Base-by-base conservation (phyloP, 192 early-diverging fungal species). In the Entomortierella lignicola region DNA sequence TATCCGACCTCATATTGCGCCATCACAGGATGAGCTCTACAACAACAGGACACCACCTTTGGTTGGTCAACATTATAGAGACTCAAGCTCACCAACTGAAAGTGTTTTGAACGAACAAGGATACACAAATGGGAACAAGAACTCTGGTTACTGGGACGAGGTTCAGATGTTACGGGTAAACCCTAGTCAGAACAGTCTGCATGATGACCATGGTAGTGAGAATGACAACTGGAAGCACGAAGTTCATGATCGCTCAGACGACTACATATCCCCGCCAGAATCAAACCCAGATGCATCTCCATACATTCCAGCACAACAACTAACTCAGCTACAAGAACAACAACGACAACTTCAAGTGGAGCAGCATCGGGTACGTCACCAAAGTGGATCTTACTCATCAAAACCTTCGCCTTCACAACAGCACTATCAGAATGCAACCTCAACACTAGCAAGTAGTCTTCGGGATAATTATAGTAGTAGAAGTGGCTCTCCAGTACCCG, bases 291-390 rank as follows among this genome's bases (percentile, higher is more conserved):
- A 79, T 26, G 59, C 50, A 34, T 66, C 75, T 6, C 65, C 75
- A 1, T 79, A 70, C 48, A 66, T 66, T 10, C 51, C 55, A 8
- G 65, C 75, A 23, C 61, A 23, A 50, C 74, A 77, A 44, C 31
- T 77, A 29, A 79, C 54, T 18, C 74, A 75, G 15, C 55, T 79
- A 1, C 74, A 77, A 25, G 75, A 79, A 55, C 75, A 79, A 42
- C 75, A 79, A 50, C 75, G 75, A 13, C 75, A 79, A 30, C 23
- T 79, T 26, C 75, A 79, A 30, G 10, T 70, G 0, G 75, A 79
- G 50, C 75, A 79, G n/a, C 67, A 79, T 42, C 75, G 75, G 7
- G 51, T 37, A 10, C 63, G 69, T 31, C 75, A 79, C 18, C 67
- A 70, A 5, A 63, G 27, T 37, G 26, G 29, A 1, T 55, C 58